Evolutionary conservation across 1,284 basidiomycete species (phyloP).

Genomic region (Salmacisia buchloeana): DNA sequence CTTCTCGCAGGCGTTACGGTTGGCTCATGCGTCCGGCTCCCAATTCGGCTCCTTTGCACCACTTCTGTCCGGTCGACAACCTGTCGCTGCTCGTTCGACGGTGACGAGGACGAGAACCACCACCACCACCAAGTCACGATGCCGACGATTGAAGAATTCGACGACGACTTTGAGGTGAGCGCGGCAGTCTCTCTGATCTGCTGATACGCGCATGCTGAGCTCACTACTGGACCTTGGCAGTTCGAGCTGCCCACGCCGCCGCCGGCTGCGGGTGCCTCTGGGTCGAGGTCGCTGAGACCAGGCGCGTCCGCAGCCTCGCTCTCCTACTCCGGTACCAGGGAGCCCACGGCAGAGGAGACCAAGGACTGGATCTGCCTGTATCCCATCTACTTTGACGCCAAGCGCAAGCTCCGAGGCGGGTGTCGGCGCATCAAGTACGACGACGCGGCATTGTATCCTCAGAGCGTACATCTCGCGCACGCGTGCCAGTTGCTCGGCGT

Average conservation of each 20-base stretch:
- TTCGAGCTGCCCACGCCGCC: constrained; percentile 38
- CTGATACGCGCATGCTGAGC: not conserved
- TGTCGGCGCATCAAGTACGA: constrained; percentile 73
- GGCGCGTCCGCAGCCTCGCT: constrained; percentile 10
- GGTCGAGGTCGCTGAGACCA: constrained; percentile 32
- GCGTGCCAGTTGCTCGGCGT: constrained; percentile 72
- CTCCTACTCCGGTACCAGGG: constrained; percentile 8
- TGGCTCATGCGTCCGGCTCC: not conserved
- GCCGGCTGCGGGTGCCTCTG: constrained; percentile 19
- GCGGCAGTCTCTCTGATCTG: not conserved
- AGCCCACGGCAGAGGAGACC: constrained; percentile 22
- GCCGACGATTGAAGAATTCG: constrained; percentile 44
- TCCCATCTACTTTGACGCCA: constrained; percentile 94
- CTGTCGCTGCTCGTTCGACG: no score
- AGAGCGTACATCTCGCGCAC: constrained; percentile 82
- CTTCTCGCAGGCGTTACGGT: no score
- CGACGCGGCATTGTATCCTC: constrained; percentile 85
- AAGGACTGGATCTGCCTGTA: constrained; percentile 87
- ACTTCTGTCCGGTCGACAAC: no score
- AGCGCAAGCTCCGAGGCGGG: constrained; percentile 74
- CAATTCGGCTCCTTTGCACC: no score
- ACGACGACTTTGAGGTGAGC: constrained; percentile 48
- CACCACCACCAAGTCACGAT: constrained; percentile 15
- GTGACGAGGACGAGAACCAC: no score
- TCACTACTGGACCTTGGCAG: constrained; percentile 11